A percentile compares a stretch with the other conserved stretches of the same genome.
These are phyloP conservation scores for Heteromeles arbutifolia DNA, from an alignment of 306 rosid genomes.

Conservation along the genomic window DNA sequence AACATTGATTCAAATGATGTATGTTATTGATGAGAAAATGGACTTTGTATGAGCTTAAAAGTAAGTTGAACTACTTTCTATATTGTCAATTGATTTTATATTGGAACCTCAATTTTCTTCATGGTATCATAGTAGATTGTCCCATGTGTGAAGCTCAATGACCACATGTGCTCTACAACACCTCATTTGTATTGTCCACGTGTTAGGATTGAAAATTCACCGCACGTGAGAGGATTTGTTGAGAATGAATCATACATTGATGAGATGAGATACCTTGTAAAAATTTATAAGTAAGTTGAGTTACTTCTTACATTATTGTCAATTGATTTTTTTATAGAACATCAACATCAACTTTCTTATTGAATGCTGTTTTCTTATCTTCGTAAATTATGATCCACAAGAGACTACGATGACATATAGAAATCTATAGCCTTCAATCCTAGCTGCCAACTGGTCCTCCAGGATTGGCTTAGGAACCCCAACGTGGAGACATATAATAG, in stretches of 20 bases:
- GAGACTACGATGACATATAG: not conserved
- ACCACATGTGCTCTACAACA: no score
- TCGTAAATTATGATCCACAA: not conserved
- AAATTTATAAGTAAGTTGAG: no score
- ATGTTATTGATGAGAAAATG: not conserved
- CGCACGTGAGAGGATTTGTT: fast-evolving
- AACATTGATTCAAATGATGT: not conserved
- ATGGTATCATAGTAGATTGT: no score
- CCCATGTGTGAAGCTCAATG: fast-evolving
- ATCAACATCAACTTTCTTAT: no score
- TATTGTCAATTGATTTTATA: no score
- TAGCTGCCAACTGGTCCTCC: not conserved
- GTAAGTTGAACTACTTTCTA: no score
- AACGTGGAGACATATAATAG: not conserved
- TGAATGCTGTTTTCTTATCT: not conserved
- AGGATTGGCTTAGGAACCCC: not conserved
- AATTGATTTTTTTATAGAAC: no score
- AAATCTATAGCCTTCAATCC: not conserved
- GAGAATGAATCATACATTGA: no score
- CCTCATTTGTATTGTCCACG: no score
- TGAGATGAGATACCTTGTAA: fast-evolving
- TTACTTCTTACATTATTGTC: fast-evolving
- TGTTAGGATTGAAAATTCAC: no score
- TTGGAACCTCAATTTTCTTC: no score
- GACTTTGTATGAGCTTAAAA: no score